Base-by-base conservation (phyloP, 768 basidiomycete species). In the Hericium rajendrae region DNA sequence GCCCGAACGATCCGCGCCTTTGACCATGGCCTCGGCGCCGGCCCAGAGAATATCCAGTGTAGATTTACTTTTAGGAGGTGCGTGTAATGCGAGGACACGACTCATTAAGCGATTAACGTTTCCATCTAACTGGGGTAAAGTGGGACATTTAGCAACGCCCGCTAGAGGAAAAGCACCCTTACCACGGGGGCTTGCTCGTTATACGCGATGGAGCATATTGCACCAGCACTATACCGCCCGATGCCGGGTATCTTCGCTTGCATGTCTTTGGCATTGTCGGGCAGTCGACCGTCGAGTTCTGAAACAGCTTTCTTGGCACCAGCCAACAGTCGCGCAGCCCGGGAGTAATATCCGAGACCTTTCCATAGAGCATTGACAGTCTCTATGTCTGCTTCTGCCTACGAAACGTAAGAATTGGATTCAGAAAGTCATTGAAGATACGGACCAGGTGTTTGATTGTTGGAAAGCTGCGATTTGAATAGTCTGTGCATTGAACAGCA, bases 311-410 rank as follows among this genome's bases (percentile, higher is more conserved):
- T 91, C 68, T 91, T 80, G 0, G 94, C 91, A n/a, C 88, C 94
- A 4, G 76, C 75, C 6, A 97, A 79, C 22, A 98, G 74, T 20
- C 91, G 83, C 49, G 86, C 81, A 16, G 91, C 92, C 46, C 91
- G 82, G 41, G 87, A 88, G 70, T 94, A 94, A 70, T 94, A 94
- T 6, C 93, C 92, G 2, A 94, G 75, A 16, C 92, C 93, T 68
- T 91, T 91, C 94, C 94, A 98, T 9, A 91, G 72, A 1, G 81
- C 72, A 68, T 97, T 94, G 57, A 97, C 91, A 20, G 86, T 81
- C 64, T 97, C 91, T 59, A 91, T 80, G 59, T 83, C 79, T 16
- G 88, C 81, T 43, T 70, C 69, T 10, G 91, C 88, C 83, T 85
- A 57, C 15, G 6, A 15, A 55, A 12, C 38, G 58, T 54, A 60